Percentiles rank a stretch among this genome's conserved stretches.
These are phyloP conservation scores for Aspergillus ochraceus DNA, from an alignment of 2,329 filamentous ascomycete species.

Conservation along the genomic window DNA sequence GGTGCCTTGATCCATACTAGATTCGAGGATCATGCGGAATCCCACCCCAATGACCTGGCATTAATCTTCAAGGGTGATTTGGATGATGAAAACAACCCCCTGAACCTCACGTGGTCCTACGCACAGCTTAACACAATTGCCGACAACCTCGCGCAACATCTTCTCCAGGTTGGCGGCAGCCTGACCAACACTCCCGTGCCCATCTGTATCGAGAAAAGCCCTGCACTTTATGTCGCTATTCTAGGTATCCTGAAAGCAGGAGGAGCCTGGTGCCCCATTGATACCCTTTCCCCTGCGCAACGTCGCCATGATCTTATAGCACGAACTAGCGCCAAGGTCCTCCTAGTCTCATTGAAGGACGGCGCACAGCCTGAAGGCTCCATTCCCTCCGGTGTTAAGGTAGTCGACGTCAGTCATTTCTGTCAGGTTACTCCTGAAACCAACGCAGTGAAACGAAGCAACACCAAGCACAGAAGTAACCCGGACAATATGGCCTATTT, in stretches of 20 bases:
- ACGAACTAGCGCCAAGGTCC: constrained; percentile 31
- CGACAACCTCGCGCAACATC: constrained; percentile 30
- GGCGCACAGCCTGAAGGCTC: constrained; percentile 22
- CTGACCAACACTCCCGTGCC: constrained; percentile 30
- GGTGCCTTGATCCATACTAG: constrained; percentile 25
- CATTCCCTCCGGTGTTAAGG: constrained; percentile 26
- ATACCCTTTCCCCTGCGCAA: constrained; percentile 39
- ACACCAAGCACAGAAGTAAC: constrained; percentile 3
- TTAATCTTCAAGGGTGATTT: constrained; percentile 31
- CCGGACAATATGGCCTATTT: constrained; percentile 33
- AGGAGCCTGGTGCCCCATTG: constrained; percentile 43
- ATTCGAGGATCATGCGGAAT: constrained; percentile 29
- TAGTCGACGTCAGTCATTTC: constrained; percentile 31
- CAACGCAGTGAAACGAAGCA: background rate
- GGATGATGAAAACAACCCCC: constrained; percentile 15
- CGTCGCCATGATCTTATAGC: constrained; percentile 41
- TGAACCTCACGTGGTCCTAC: constrained; percentile 34
- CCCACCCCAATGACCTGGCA: constrained; percentile 25
- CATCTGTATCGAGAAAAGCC: constrained; percentile 42
- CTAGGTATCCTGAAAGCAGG: constrained; percentile 46
- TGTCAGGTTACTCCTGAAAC: background rate
- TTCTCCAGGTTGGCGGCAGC: constrained; percentile 27
- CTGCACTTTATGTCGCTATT: constrained; percentile 42
- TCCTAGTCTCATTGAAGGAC: constrained; percentile 28
- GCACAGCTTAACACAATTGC: constrained; percentile 37